phyloP scores from a whole-genome alignment of 495 filamentous ascomycete species.

The Trichoderma parareesei region DNA sequence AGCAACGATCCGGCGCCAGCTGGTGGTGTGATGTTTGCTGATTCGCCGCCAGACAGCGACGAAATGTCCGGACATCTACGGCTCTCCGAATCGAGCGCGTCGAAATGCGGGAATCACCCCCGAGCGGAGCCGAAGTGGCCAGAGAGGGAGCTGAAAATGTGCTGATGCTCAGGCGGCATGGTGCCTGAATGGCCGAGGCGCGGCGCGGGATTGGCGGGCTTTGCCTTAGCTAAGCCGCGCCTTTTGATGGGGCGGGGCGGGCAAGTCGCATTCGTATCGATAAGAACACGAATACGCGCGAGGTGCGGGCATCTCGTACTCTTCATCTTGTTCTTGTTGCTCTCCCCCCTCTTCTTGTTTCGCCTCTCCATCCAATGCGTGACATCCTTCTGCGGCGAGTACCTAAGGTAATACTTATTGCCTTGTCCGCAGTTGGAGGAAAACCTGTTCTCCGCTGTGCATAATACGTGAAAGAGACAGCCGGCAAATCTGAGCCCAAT shows the following conservation, averaged over 20 bases:
- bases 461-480: no score
- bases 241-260: not conserved
- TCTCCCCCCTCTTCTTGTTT: no score
- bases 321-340: no score
- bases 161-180: not conserved
- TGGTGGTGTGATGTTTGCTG: not conserved
- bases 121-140: slow-evolving; percentile 9
- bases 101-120: not conserved
- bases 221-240: not conserved
- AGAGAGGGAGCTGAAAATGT: slow-evolving; percentile 5
- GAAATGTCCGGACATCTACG: not conserved
- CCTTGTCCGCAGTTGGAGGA: no score
- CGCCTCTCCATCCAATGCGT: no score
- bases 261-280: not conserved
- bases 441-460: no score
- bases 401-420: no score
- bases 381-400: no score
- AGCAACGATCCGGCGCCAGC: not conserved
- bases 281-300: not conserved
- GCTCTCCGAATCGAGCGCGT: slow-evolving; percentile 8
- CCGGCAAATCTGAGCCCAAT: no score
- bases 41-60: no score
- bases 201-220: not conserved
- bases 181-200: not conserved
- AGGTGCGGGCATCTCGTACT: no score